phyloP scores from a whole-genome alignment of 805 yeast species.

The Hanseniaspora jakobsenii region DNA sequence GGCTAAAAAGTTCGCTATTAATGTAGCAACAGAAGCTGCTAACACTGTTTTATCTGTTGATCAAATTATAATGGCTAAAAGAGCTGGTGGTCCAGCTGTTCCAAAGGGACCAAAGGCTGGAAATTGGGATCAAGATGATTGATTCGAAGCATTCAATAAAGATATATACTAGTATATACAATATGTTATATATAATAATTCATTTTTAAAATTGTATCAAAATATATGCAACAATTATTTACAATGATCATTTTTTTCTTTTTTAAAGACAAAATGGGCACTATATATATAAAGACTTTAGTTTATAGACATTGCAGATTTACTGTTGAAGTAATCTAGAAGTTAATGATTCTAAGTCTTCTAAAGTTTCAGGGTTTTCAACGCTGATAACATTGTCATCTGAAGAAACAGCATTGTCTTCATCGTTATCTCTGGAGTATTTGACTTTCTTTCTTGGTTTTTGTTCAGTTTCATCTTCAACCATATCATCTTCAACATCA shows the following conservation, averaged over 20 bases:
- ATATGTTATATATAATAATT: too few species aligned
- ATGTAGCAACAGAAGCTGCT: slow-evolving; percentile 92
- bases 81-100: slow-evolving; percentile 95
- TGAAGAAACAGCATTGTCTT: slow-evolving; percentile 26
- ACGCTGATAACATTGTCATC: slow-evolving; percentile 44
- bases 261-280: too few species aligned
- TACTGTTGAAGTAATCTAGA: slow-evolving; percentile 33
- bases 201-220: too few species aligned
- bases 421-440: slow-evolving; percentile 25
- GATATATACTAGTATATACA: too few species aligned
- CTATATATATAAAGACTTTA: too few species aligned
- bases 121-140: slow-evolving; percentile 93
- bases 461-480: slow-evolving; percentile 25
- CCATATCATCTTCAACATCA: slow-evolving; percentile 28
- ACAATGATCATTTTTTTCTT: too few species aligned
- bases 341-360: slow-evolving; percentile 85
- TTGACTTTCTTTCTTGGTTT: slow-evolving; percentile 30
- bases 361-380: slow-evolving; percentile 81
- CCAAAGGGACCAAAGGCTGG: slow-evolving; percentile 81
- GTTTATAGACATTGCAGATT: too few species aligned
- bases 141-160: too few species aligned
- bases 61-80: slow-evolving; percentile 96
- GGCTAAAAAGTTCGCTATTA: slow-evolving; percentile 75
- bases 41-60: slow-evolving; percentile 82
- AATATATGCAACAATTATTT: too few species aligned